Evolutionary conservation across 768 basidiomycete species (phyloP).

Genomic region (Sistotremastrum suecicum): DNA sequence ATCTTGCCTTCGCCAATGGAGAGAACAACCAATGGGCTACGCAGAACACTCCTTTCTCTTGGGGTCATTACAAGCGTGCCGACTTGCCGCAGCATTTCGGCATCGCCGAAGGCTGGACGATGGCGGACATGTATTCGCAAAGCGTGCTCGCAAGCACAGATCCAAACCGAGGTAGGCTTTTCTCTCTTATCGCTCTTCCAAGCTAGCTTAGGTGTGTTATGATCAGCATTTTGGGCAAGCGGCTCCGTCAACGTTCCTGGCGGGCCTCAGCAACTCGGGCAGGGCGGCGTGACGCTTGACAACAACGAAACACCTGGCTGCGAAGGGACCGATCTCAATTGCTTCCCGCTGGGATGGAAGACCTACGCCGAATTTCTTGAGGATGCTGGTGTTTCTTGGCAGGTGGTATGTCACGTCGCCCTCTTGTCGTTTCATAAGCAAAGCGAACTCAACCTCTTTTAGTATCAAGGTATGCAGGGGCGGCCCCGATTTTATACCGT

Average conservation of each 20-base stretch:
- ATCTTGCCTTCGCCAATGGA: slow-evolving; percentile 4
- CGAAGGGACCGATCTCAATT: slow-evolving; percentile 2
- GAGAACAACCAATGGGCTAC: slow-evolving; percentile 8
- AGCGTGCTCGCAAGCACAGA: slow-evolving; percentile 5
- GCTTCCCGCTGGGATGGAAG: slow-evolving; percentile 6
- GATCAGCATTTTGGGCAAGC: slow-evolving; percentile 5
- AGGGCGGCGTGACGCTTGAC: slow-evolving; percentile 4
- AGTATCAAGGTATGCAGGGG: slow-evolving; percentile 3
- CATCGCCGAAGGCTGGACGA: slow-evolving; percentile 7
- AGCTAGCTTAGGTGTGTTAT: not conserved
- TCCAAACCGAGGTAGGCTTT: slow-evolving; percentile 4
- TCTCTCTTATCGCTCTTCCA: no score
- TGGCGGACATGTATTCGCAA: slow-evolving; percentile 9
- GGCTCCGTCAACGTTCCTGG: slow-evolving; percentile 7
- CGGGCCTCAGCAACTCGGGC: slow-evolving; percentile 2
- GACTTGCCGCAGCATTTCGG: slow-evolving; percentile 8
- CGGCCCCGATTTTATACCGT: not conserved
- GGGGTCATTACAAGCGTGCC: slow-evolving; percentile 5
- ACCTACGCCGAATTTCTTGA: slow-evolving; percentile 4
- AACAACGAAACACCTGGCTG: slow-evolving; percentile 6
- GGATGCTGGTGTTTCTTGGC: slow-evolving; percentile 4
- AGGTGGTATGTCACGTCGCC: not conserved
- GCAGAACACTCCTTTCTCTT: slow-evolving; percentile 4
- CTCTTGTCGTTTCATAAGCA: not conserved
- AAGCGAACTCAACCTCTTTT: not conserved